These are phyloP conservation scores for Oidium heveae DNA, from an alignment of 2,329 filamentous ascomycete species.

Conservation along the genomic window DNA sequence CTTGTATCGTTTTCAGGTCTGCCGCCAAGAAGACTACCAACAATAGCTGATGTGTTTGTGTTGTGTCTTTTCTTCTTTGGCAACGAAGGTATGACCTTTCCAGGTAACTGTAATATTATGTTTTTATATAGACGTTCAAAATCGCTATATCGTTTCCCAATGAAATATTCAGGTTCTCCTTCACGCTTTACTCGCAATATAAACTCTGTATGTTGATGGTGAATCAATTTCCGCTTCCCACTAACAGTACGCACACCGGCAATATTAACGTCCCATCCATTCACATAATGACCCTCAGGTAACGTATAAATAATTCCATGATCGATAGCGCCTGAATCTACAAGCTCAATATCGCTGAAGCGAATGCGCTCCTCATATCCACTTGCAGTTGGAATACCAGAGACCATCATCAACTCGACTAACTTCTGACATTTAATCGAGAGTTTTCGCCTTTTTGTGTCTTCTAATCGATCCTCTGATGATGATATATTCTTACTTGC, in stretches of 20 bases:
- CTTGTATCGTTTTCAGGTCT: slow-evolving; percentile 7
- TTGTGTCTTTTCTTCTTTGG: slow-evolving; percentile 81
- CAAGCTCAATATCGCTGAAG: slow-evolving; percentile 90
- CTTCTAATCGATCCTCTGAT: slow-evolving; percentile 83
- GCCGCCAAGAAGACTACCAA: slow-evolving; percentile 25
- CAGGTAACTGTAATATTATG: slow-evolving; percentile 64
- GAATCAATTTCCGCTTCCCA: slow-evolving; percentile 63
- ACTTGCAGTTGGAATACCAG: slow-evolving; percentile 79
- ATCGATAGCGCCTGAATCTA: slow-evolving; percentile 80
- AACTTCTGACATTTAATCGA: slow-evolving; percentile 85
- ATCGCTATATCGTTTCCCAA: slow-evolving; percentile 71
- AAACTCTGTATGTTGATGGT: slow-evolving; percentile 89
- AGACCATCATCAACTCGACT: slow-evolving; percentile 98
- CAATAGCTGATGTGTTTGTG: slow-evolving; percentile 33
- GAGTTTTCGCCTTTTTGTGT: slow-evolving; percentile 82
- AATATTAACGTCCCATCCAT: slow-evolving; percentile 94
- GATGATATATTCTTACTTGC: slow-evolving; percentile 93
- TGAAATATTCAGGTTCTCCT: slow-evolving; percentile 49
- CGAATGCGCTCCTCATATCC: slow-evolving; percentile 94
- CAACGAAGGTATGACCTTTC: slow-evolving; percentile 64
- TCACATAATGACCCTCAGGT: slow-evolving; percentile 75
- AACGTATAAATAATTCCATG: slow-evolving; percentile 66
- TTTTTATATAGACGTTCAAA: slow-evolving; percentile 59
- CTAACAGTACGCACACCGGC: slow-evolving; percentile 62
- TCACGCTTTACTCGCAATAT: slow-evolving; percentile 62